Conservation (phyloP, 352 stramenopile species). For the Globisporangium nunn region DNA sequence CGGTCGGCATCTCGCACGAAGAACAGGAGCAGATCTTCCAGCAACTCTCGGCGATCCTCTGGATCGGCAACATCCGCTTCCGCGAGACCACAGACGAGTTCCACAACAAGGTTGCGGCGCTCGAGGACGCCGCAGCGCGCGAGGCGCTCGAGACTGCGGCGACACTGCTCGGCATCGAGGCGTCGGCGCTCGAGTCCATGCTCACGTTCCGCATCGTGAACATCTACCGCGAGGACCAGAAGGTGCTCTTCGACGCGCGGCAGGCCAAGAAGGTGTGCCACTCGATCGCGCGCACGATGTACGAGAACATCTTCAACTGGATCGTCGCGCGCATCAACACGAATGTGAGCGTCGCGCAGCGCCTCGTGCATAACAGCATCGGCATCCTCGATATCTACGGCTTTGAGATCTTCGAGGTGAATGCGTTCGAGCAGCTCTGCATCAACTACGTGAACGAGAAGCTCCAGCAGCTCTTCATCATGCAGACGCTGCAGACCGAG, state of each 20-base stretch:
- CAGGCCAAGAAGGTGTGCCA: constrained; percentile 81
- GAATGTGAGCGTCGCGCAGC: constrained; percentile 62
- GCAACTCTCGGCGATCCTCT: constrained; percentile 75
- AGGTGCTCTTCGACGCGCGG: constrained; percentile 61
- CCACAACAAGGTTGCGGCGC: constrained; percentile 62
- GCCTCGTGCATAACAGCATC: constrained; percentile 68
- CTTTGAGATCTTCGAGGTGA: constrained; percentile 88
- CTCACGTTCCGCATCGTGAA: constrained; percentile 74
- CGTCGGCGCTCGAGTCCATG: constrained; percentile 55
- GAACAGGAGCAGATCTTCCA: constrained; percentile 72
- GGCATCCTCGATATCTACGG: constrained; percentile 89
- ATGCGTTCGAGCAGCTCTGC: constrained; percentile 93
- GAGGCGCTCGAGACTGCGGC: constrained; percentile 54
- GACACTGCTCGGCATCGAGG: constrained; percentile 54
- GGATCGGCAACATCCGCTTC: constrained; percentile 83
- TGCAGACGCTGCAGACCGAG: constrained; percentile 70
- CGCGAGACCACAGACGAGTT: constrained; percentile 61
- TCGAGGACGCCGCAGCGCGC: constrained; percentile 46
- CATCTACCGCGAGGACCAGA: constrained; percentile 75
- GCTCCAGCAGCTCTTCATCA: constrained; percentile 89
- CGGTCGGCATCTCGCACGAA: constrained; percentile 62
- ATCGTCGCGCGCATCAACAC: constrained; percentile 83
- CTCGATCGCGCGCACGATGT: constrained; percentile 81
- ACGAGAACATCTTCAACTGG: constrained; percentile 89
- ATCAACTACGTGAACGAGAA: constrained; percentile 94